Percentiles rank a stretch among this genome's conserved stretches.
These are phyloP conservation scores for Rubia yunnanensis DNA, from an alignment of 257 asterid genomes.

Conservation along the genomic window DNA sequence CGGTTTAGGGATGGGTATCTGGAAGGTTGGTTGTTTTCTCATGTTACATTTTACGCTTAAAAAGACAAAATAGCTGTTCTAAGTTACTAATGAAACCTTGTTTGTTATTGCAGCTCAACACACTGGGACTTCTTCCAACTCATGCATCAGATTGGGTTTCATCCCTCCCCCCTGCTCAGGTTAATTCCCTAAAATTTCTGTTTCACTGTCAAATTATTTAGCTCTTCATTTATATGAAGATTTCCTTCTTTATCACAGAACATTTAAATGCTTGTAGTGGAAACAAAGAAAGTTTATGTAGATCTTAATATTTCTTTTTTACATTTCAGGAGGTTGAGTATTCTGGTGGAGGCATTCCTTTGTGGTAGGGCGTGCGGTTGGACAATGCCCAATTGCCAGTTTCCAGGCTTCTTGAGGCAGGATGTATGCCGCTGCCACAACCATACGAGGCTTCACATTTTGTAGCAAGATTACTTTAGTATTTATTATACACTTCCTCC, in stretches of 20 bases:
- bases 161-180: constrained; percentile 98
- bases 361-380: constrained; percentile 23
- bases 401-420: not conserved
- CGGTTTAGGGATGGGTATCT: constrained; percentile 81
- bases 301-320: not conserved
- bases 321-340: constrained; percentile 78
- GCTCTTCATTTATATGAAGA: too few species aligned
- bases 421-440: not conserved
- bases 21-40: constrained; percentile 62
- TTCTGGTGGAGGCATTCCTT: constrained; percentile 83
- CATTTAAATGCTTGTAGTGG: not conserved
- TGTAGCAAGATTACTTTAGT: not conserved
- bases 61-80: not conserved
- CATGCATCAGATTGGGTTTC: constrained; percentile 98
- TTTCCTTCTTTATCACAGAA: not conserved
- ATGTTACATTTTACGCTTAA: not conserved
- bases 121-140: constrained; percentile 96
- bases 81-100: not conserved
- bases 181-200: constrained; percentile 18
- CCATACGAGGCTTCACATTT: not conserved
- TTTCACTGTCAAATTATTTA: too few species aligned
- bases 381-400: not conserved
- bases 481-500: not conserved
- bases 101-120: constrained; percentile 60
- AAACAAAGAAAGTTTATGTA: not conserved